Base-by-base conservation (phyloP, 352 stramenopile genomes). In the Phytophthora quininea region DNA sequence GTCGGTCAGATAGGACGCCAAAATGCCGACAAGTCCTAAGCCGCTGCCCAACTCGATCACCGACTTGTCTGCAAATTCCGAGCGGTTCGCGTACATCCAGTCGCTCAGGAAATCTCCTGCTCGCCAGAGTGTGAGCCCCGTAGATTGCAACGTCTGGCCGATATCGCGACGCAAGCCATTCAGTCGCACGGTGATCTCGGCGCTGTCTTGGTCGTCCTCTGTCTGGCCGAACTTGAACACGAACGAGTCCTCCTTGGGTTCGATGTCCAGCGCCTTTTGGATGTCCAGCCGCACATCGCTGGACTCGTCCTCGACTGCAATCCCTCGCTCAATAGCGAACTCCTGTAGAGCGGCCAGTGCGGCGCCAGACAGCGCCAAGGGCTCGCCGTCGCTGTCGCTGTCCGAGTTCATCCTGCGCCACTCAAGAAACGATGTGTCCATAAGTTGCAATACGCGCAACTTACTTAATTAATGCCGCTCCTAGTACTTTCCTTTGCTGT, bases 241-340 rank as follows among this genome's bases (percentile, higher is more conserved):
- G 63, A 89, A 89, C 38, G 71, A 80, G 29, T 89, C 80, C 50
- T 89, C 80, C 57, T 80, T 82, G n/a, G 76, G 78, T 69, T 87
- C 78, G 48, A 79, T 73, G 45, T 89, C 80, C 64, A 89, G 65
- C 60, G 80, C 80, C 47, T 83, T 81, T 54, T 89, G 77, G 48
- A 89, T 86, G 42, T 74, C 71, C 53, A 82, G 40, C 45, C 80
- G 78, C 61, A 87, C 55, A 47, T 89, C 78, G 5, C 40, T 49
- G 19, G 68, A 61, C 1, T 82, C 64, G 15, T 73, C 65, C 31
- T 83, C 75, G 9, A 89, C 73, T 11, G 63, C 54, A 55, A 89
- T 84, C 2, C 80, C 80, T 0, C 64, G 73, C 60, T 89, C 80
- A 24, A 76, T 40, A 4, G 78, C 80, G 51, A 89, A 89, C 63